These are phyloP conservation scores for Citrullus mucosospermus DNA, from an alignment of 306 rosid species.

Conservation along the genomic window DNA sequence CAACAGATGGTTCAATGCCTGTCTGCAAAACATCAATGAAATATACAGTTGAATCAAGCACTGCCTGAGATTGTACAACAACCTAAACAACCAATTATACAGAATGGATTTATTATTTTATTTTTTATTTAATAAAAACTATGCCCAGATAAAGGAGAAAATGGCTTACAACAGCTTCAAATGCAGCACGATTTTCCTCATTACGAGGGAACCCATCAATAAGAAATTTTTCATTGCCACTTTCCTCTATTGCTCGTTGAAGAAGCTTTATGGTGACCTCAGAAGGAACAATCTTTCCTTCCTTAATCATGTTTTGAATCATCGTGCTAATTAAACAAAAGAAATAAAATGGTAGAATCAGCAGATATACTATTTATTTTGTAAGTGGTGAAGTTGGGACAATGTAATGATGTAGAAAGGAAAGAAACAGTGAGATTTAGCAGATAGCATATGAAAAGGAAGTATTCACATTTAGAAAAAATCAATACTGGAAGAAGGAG, in stretches of 20 bases:
- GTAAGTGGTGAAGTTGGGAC: not conserved
- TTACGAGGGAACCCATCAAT: constrained; percentile 99
- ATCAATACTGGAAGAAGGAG: not conserved
- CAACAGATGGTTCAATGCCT: constrained; percentile 68
- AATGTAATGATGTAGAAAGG: not conserved
- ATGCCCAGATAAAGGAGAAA: not conserved
- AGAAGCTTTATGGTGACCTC: constrained; percentile 93
- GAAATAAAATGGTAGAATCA: constrained; percentile 9
- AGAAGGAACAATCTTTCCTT: constrained; percentile 92
- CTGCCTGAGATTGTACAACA: not conserved
- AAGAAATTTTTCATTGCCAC: constrained; percentile 78
- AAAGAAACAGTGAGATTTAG: not conserved
- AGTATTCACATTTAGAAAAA: not conserved
- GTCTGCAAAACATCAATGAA: constrained; percentile 45
- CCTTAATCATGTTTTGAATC: constrained; percentile 91
- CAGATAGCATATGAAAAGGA: not conserved
- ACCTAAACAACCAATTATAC: not conserved
- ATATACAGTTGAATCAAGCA: not conserved
- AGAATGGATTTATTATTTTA: not conserved
- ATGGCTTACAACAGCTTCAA: constrained; percentile 69
- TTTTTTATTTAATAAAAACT: not conserved
- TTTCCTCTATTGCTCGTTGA: constrained; percentile 62
- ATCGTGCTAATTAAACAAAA: constrained; percentile 47
- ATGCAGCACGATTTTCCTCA: constrained; percentile 98
- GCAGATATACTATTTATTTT: not conserved